Evolutionary conservation across 139 green algal genomes (phyloP).

Genomic region (Coelastrella sp.): DNA sequence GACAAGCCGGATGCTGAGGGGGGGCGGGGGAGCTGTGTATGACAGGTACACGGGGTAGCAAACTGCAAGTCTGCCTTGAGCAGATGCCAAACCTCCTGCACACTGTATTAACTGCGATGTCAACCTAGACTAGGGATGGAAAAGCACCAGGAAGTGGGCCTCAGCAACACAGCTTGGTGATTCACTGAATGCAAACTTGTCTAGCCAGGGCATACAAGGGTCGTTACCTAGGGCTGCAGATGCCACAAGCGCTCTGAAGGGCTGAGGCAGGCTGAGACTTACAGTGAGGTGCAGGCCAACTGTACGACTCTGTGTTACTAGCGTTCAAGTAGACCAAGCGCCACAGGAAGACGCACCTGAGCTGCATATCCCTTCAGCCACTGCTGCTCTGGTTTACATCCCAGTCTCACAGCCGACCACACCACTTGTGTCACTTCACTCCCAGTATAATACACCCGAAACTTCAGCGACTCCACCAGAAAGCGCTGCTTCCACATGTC

Average conservation of each 20-base stretch:
- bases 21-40: too few species aligned
- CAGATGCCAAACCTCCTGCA: neutral
- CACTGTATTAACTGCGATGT: neutral
- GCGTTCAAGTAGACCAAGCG: too few species aligned
- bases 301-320: too few species aligned
- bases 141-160: too few species aligned
- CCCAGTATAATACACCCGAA: slow-evolving; percentile 40
- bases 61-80: neutral
- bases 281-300: too few species aligned
- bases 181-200: neutral
- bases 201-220: slow-evolving; percentile 23
- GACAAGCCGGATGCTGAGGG: too few species aligned
- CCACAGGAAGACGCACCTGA: neutral
- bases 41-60: too few species aligned
- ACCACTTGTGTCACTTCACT: slow-evolving; percentile 33
- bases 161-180: too few species aligned
- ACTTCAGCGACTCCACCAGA: slow-evolving; percentile 17
- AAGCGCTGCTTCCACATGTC: slow-evolving; percentile 17
- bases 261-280: neutral
- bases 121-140: too few species aligned
- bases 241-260: slow-evolving; percentile 5
- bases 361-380: slow-evolving; percentile 32
- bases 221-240: neutral
- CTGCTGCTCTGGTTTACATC: neutral
- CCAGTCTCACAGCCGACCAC: slow-evolving; percentile 30